A percentile compares a stretch with the other conserved stretches of the same genome.
phyloP scores from a whole-genome alignment of 768 basidiomycete species.

The Naematelia encephala region DNA sequence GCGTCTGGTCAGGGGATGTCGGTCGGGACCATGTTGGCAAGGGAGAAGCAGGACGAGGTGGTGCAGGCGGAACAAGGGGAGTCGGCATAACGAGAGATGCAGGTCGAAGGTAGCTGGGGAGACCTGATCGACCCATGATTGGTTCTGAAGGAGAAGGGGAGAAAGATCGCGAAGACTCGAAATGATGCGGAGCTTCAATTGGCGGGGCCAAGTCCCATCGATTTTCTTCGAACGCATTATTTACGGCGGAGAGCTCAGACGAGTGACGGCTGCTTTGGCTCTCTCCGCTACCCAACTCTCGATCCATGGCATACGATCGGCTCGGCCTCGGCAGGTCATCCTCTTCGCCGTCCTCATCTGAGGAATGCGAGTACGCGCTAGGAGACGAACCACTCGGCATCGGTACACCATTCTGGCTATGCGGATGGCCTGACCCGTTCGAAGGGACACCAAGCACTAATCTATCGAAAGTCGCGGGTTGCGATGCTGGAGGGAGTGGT shows the following conservation, averaged over 20 bases:
- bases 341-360: constrained; percentile 18
- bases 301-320: constrained; percentile 24
- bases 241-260: background rate
- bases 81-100: background rate
- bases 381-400: constrained; percentile 2
- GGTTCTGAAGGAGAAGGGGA: background rate
- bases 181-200: background rate
- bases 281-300: background rate
- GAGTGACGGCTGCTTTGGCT: background rate
- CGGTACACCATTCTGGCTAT: background rate
- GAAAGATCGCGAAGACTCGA: background rate
- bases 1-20: constrained; percentile 14
- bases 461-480: constrained; percentile 29
- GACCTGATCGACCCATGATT: background rate
- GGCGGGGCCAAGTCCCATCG: background rate
- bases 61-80: background rate
- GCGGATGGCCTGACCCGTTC: background rate
- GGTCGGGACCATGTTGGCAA: constrained; percentile 8
- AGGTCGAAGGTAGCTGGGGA: background rate
- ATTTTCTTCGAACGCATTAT: background rate
- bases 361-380: constrained; percentile 33
- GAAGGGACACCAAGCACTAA: constrained; percentile 19
- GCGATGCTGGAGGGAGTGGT: constrained; percentile 30
- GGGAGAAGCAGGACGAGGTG: background rate
- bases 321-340: constrained; percentile 27